These are phyloP conservation scores for Teratosphaeria destructans DNA, from an alignment of 2,329 filamentous ascomycete species.

Conservation along the genomic window DNA sequence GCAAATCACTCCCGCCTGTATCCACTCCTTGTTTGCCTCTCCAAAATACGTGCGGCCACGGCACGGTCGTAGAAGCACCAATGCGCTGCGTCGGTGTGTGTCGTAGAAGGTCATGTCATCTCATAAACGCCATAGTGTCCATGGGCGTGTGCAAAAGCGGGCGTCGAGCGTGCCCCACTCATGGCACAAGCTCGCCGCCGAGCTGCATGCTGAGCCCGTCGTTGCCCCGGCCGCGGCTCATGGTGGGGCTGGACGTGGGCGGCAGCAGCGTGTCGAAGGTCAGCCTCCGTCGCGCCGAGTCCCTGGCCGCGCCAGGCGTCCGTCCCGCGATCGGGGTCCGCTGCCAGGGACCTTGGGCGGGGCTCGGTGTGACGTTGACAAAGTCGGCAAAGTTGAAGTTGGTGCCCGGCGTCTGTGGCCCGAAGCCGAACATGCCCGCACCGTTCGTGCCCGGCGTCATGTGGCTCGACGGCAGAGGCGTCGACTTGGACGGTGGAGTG, in stretches of 20 bases:
- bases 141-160: not conserved
- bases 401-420: conserved; percentile 69
- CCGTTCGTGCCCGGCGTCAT: conserved; percentile 68
- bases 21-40: not conserved
- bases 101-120: conserved; percentile 1
- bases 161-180: conserved; percentile 1
- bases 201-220: conserved; percentile 54
- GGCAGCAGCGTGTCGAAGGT: conserved; percentile 71
- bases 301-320: conserved; percentile 59
- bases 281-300: conserved; percentile 61
- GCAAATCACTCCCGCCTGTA: not conserved
- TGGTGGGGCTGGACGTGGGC: conserved; percentile 37
- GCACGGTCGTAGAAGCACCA: not conserved
- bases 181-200: conserved; percentile 47
- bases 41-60: not conserved
- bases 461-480: conserved; percentile 68
- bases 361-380: conserved; percentile 92
- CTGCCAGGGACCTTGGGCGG: conserved; percentile 75
- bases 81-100: not conserved
- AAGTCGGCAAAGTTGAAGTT: conserved; percentile 93
- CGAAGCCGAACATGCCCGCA: conserved; percentile 45
- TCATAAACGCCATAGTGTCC: conserved; percentile 7
- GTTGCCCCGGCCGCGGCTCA: conserved; percentile 30
- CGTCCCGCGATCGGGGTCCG: conserved; percentile 50
- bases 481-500: conserved; percentile 43